Base-by-base conservation (phyloP, 1,284 basidiomycete species). In the Trametes pubescens region DNA sequence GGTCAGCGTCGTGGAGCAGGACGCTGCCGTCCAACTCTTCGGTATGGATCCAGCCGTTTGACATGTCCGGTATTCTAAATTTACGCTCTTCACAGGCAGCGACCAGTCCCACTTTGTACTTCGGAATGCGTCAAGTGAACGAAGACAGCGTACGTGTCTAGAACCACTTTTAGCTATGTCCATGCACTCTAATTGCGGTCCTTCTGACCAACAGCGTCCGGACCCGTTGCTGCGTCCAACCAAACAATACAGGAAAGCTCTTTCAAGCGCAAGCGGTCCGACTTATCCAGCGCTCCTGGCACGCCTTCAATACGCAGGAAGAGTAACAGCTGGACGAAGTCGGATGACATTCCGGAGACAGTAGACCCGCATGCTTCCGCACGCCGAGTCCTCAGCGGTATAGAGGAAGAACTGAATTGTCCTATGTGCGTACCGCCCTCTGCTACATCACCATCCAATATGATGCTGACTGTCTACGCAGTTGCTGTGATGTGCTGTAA, bases 401-500 rank as follows among this genome's bases (percentile, higher is more conserved):
- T 74, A 44, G 76, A 76, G 47, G 76, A 76, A 18, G 75, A 76
- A 40, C 51, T 78, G 21, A 69, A 70, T 9, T 79, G 77, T 65
- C 69, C 76, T 4, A 76, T 79, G 77, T 79, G 48, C n/a, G 75
- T 71, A 43, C 37, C 11, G 37, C 37, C 26, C 35, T 57, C 38
- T 6, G 13, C 8, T 7, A n/a, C 18, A 8, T 44, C 26, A 5
- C n/a, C 10, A 14, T 43, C 1, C 2, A 5, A 38, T 38, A 24
- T 18, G 34, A 29, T 43, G 7, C 34, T 54, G 6, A 57, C 26
- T 9, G 8, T 8, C 11, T 24, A 58, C 40, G 43, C 57, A 78
- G 77, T 57, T 78, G 77, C 53, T 75, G 66, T 62, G 74, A 77
- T 40, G 64, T 77, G 7, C 70, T 77, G 77, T 76, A 62, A 64